Conservation (phyloP, 2,329 filamentous ascomycete genomes). For the Lachnellula cervina region DNA sequence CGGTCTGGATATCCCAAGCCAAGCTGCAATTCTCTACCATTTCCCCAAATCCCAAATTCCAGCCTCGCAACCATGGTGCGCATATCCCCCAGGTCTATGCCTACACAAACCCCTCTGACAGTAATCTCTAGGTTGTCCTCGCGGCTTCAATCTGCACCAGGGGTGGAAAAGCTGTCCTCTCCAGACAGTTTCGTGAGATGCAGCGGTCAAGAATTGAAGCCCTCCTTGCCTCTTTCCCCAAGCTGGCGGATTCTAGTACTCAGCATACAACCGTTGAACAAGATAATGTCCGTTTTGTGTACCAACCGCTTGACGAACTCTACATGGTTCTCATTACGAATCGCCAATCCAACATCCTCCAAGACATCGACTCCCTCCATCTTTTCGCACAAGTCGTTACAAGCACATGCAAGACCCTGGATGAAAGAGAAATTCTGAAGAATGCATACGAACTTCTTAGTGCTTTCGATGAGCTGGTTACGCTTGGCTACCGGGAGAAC, state of each 20-base stretch:
- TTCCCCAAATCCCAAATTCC: conserved; percentile 3
- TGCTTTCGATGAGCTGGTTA: conserved; percentile 96
- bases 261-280: conserved; percentile 98
- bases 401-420: conserved; percentile 91
- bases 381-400: conserved; percentile 96
- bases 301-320: conserved; percentile 96
- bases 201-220: conserved; percentile 94
- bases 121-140: conserved; percentile 72
- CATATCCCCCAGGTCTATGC: not conserved
- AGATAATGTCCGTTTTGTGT: conserved; percentile 99
- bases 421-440: conserved; percentile 89
- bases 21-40: conserved; percentile 4
- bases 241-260: conserved; percentile 90
- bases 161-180: conserved; percentile 96
- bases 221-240: conserved; percentile 93
- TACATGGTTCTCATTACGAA: conserved; percentile 99
- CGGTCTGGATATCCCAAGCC: conserved; percentile 1
- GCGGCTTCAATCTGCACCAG: conserved; percentile 98
- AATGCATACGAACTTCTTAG: conserved; percentile 96
- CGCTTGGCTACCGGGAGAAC: conserved; percentile 93
- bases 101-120: conserved; percentile 13
- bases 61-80: conserved; percentile 18
- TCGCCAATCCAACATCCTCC: conserved; percentile 97
- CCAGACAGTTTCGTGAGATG: conserved; percentile 96
- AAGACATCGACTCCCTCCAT: conserved; percentile 98